phyloP scores from a whole-genome alignment of 345 rosid genomes.

The Diplotaxis tenuifolia region DNA sequence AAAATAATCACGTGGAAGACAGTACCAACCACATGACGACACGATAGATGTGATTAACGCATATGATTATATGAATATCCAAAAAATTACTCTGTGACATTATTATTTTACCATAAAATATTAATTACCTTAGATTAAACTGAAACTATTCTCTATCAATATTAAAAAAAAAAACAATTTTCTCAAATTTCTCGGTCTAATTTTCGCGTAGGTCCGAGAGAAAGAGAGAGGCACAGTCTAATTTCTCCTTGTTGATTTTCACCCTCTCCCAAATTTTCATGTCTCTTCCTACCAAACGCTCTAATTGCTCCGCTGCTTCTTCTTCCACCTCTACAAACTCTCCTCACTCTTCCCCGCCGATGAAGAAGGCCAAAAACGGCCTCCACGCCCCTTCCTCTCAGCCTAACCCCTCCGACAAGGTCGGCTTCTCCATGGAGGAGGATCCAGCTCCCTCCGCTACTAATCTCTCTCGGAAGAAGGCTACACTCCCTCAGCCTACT shows the following conservation, averaged over 20 bases:
- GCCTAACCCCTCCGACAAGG: conserved; percentile 30
- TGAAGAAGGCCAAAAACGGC: conserved; percentile 51
- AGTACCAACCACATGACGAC: too few relatives aligned
- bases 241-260: conserved; percentile 26
- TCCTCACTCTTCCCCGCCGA: conserved; percentile 37
- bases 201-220: too few relatives aligned
- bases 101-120: too few relatives aligned
- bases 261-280: conserved; percentile 37
- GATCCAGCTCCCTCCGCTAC: conserved; percentile 60
- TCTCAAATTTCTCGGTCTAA: too few relatives aligned
- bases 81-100: too few relatives aligned
- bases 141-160: too few relatives aligned
- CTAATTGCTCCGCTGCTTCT: conserved; percentile 42
- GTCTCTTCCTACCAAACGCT: conserved; percentile 91
- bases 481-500: conserved; percentile 81
- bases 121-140: too few relatives aligned
- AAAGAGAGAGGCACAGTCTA: too few relatives aligned
- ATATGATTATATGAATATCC: too few relatives aligned
- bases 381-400: conserved; percentile 40
- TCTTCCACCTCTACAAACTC: conserved; percentile 46
- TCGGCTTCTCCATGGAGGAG: conserved; percentile 60
- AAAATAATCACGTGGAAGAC: too few relatives aligned
- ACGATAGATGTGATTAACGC: too few relatives aligned
- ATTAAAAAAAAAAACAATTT: too few relatives aligned
- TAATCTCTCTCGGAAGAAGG: conserved; percentile 82